Conservation (phyloP, 139 green algal species). For the Edaphochlamys debaryana region DNA sequence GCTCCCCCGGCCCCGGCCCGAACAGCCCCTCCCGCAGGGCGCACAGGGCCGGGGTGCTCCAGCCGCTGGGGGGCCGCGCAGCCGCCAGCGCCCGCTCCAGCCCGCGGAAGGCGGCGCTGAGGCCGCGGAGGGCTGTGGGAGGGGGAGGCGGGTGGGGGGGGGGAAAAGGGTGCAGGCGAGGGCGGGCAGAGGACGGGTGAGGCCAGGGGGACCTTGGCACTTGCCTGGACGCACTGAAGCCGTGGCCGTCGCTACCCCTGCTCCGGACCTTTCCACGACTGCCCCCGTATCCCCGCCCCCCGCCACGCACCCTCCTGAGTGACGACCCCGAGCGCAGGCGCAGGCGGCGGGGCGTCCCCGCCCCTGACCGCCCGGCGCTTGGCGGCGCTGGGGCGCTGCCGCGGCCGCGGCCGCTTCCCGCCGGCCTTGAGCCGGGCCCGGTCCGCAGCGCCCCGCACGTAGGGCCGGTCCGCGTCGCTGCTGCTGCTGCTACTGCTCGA, state of each 20-base stretch:
- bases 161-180: background rate
- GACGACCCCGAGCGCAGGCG: too few relatives aligned
- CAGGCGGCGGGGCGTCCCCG: too few relatives aligned
- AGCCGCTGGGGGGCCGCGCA: slow-evolving; percentile 10
- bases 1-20: background rate
- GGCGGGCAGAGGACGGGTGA: too few relatives aligned
- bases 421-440: background rate
- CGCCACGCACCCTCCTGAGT: too few relatives aligned
- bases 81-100: background rate
- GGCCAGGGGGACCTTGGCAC: background rate
- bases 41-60: slow-evolving; percentile 3
- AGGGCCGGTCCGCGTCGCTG: background rate
- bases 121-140: background rate
- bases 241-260: too few relatives aligned
- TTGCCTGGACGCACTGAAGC: too few relatives aligned
- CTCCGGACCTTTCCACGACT: too few relatives aligned
- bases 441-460: slow-evolving; percentile 6
- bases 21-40: background rate
- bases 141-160: background rate
- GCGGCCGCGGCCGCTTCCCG: too few relatives aligned
- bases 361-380: background rate
- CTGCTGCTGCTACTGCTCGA: background rate
- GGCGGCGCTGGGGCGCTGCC: too few relatives aligned
- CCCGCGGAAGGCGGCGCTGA: background rate
- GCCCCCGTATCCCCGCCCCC: too few relatives aligned